Evolutionary conservation across 116 monocot species (phyloP).

Genomic region (Papilionanthe hybrid): DNA sequence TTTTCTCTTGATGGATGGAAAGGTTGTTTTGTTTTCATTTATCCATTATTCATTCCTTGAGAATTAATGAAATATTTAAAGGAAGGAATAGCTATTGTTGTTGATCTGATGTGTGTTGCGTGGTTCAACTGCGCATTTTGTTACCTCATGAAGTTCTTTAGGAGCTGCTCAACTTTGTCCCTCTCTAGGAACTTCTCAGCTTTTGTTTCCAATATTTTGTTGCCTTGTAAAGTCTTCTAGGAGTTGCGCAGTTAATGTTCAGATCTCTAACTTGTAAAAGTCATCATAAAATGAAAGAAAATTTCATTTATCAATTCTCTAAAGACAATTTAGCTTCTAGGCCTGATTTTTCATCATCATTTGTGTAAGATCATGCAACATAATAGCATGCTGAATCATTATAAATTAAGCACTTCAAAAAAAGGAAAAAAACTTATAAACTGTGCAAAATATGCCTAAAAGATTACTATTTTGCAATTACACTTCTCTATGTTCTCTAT

Average conservation of each 20-base stretch:
- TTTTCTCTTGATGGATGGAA: not conserved
- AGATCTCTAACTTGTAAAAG: not conserved
- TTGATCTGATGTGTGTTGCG: not conserved
- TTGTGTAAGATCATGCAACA: not conserved
- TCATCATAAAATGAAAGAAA: not conserved
- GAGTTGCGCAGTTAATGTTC: not conserved
- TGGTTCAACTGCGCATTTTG: not conserved
- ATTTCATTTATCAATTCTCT: not conserved
- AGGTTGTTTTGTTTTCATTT: not conserved
- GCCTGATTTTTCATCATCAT: not conserved
- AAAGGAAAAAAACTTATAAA: not conserved
- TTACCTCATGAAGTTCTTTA: not conserved
- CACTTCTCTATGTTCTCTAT: not conserved
- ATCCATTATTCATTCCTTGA: not conserved
- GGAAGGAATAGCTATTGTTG: not conserved
- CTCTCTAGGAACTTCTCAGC: not conserved
- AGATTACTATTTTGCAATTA: not conserved
- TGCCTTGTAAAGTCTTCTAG: not conserved
- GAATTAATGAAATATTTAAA: not conserved
- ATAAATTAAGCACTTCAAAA: not conserved
- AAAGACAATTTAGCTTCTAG: not conserved
- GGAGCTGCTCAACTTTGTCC: not conserved
- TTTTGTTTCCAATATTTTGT: not conserved
- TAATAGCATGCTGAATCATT: not conserved
- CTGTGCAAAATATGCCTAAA: not conserved